Base-by-base conservation (phyloP, 805 yeast species). In the Torulaspora indica region DNA sequence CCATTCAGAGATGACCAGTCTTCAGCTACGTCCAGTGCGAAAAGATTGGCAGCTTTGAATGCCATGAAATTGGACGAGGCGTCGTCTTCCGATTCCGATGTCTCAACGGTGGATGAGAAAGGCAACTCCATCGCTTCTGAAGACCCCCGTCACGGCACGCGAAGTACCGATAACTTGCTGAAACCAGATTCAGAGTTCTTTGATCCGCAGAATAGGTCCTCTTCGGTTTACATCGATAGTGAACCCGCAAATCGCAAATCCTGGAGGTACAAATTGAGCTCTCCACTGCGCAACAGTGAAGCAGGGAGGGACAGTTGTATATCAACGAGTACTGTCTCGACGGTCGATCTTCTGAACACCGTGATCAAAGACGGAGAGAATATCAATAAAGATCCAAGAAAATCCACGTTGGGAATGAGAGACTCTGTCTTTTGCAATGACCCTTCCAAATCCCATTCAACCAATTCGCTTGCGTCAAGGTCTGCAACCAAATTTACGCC, bases 291-390 rank as follows among this genome's bases (percentile, higher is more conserved):
- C 20, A 43, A 38, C 23, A 51, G 50, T 20, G 45, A 77, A 36
- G 23, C 20, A 14, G 34, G 37, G n/a, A 77, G 91, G 60, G 80
- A 77, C 28, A 82, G 95, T 8, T 71, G 78, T 44, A 76, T 75
- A 30, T 85, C 96, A 0, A 57, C 84, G 45, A 89, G 88, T 22
- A 88, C 96, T 0, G 90, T 90, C 27, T 81, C 90, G 25, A 87
- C 96, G 1, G 86, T 82, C 40, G 91, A 87, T 60, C 74, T 89
- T 37, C 74, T 88, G 58, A 83, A 86, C 4, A 87, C 89, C 30
- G 76, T 88, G 56, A 71, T 88, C 33, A 88, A 85, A 2, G 85
- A 82, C 30, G 85, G 81, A 48, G 68, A 67, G 24, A 63, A 63
- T 30, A 58, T 73, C 22, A 67, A 67, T 30, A 71, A 73, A 48